Evolutionary conservation across 1,284 basidiomycete genomes (phyloP).

Genomic region (Pholiota adiposa): DNA sequence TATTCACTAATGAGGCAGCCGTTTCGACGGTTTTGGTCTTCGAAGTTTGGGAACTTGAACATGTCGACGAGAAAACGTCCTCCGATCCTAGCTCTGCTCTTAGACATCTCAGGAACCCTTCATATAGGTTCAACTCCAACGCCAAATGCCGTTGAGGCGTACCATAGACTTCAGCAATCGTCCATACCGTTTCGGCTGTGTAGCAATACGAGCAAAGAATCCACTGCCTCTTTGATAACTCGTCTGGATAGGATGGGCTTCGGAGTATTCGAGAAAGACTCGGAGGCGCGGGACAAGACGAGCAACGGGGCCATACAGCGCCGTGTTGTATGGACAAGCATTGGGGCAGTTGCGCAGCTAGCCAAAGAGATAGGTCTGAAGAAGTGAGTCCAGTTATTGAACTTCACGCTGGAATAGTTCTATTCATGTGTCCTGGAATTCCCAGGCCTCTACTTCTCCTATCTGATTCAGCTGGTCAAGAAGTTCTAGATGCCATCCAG

Average conservation of each 20-base stretch:
- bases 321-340: constrained; percentile 62
- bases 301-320: constrained; percentile 7
- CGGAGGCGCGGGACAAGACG: constrained; percentile 13
- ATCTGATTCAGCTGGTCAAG: constrained; percentile 58
- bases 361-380: constrained; percentile 45
- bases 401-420: not conserved
- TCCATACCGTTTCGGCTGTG: constrained; percentile 65
- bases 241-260: constrained; percentile 57
- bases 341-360: constrained; percentile 59
- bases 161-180: constrained; percentile 49
- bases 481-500: constrained; percentile 32
- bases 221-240: constrained; percentile 44
- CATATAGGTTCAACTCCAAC: constrained; percentile 59
- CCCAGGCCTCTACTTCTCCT: constrained; percentile 63
- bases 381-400: constrained; percentile 38
- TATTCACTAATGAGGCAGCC: not conserved
- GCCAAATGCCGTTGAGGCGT: constrained; percentile 52
- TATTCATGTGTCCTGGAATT: not conserved
- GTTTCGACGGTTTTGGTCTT: not conserved
- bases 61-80: constrained; percentile 26
- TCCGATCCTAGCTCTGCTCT: constrained; percentile 54
- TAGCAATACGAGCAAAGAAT: constrained; percentile 64
- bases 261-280: constrained; percentile 32
- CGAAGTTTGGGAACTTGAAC: not conserved
- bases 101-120: constrained; percentile 74